phyloP scores from a whole-genome alignment of 345 rosid species.

The Salix viminalis region DNA sequence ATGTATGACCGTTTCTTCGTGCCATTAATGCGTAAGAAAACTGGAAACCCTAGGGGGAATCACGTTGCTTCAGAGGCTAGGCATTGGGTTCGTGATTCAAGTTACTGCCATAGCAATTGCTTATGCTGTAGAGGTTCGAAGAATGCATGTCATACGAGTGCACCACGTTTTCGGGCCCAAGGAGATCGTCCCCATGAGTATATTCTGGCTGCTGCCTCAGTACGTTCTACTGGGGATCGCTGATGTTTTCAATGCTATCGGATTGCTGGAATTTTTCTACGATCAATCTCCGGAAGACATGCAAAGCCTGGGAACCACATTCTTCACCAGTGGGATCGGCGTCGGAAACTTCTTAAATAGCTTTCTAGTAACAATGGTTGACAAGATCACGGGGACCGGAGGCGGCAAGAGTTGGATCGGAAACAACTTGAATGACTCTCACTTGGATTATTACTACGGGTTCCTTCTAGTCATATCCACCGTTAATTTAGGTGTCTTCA shows the following conservation, averaged over 20 bases:
- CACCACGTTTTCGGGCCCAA: slow-evolving; percentile 38
- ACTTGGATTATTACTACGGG: slow-evolving; percentile 81
- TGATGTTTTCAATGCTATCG: slow-evolving; percentile 77
- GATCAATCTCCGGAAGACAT: slow-evolving; percentile 87
- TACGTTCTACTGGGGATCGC: slow-evolving; percentile 69
- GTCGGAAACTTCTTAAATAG: slow-evolving; percentile 82
- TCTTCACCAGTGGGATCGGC: slow-evolving; percentile 86
- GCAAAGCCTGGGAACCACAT: slow-evolving; percentile 92
- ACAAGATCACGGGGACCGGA: slow-evolving; percentile 44
- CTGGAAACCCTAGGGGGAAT: slow-evolving; percentile 79
- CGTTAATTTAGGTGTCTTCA: slow-evolving; percentile 55
- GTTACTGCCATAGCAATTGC: slow-evolving; percentile 65
- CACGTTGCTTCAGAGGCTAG: slow-evolving; percentile 72
- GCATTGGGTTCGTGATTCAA: slow-evolving; percentile 72
- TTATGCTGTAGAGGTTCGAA: slow-evolving; percentile 57
- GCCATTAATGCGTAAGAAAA: slow-evolving; percentile 63
- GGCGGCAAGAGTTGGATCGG: slow-evolving; percentile 83
- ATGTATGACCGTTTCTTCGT: slow-evolving; percentile 76
- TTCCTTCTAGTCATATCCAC: slow-evolving; percentile 62
- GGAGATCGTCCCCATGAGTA: slow-evolving; percentile 72
- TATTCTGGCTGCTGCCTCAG: slow-evolving; percentile 79
- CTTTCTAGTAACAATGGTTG: slow-evolving; percentile 70
- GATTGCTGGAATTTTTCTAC: slow-evolving; percentile 77
- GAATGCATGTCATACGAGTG: slow-evolving; percentile 49
- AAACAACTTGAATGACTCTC: slow-evolving; percentile 66